Evolutionary conservation across 2,329 filamentous ascomycete species (phyloP).

Genomic region (Arthroderma sp.): DNA sequence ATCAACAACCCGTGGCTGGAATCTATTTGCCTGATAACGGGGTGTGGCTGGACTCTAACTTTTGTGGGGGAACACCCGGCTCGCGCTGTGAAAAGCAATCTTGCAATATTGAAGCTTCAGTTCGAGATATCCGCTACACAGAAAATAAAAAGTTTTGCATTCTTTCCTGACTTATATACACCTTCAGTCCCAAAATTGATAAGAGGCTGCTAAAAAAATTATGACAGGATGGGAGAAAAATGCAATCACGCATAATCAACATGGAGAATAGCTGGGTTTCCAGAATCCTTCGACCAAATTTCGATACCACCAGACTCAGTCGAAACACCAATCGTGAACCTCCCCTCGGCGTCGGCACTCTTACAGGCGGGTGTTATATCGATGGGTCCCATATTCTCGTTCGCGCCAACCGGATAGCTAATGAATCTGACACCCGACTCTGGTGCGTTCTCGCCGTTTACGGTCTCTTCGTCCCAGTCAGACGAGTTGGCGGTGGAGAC

Average conservation of each 20-base stretch:
- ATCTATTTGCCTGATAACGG: no score
- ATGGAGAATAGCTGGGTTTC: constrained; percentile 2
- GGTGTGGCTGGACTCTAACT: no score
- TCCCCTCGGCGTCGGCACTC: not conserved
- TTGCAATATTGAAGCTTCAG: no score
- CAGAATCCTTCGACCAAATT: constrained; percentile 5
- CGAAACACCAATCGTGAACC: constrained; percentile 1
- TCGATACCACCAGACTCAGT: not conserved
- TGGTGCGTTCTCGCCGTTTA: not conserved
- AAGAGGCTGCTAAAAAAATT: no score
- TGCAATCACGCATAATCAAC: not conserved
- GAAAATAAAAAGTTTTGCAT: no score
- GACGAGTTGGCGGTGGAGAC: not conserved
- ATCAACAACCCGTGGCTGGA: no score
- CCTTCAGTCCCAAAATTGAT: no score
- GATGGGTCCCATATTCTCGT: not conserved
- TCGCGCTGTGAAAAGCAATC: no score
- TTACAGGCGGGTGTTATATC: constrained; percentile 2
- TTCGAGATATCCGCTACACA: no score
- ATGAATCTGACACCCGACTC: not conserved
- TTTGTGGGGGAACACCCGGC: no score
- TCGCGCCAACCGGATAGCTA: not conserved
- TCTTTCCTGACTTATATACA: no score
- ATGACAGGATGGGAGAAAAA: not conserved
- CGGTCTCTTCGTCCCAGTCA: constrained; percentile 2